These are phyloP conservation scores for Candida silvicultrix DNA, from an alignment of 805 yeast species.

Conservation along the genomic window DNA sequence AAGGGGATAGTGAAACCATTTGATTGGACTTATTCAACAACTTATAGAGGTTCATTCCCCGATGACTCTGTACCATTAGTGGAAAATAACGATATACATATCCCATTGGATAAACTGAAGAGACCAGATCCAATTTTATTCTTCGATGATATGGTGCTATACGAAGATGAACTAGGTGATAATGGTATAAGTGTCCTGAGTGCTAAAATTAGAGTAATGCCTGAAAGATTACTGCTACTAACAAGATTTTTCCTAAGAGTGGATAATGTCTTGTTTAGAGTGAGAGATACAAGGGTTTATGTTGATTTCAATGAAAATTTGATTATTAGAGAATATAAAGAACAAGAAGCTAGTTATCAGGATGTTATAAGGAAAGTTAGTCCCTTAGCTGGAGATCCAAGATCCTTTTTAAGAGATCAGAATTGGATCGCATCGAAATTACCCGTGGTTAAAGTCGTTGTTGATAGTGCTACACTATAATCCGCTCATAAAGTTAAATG, in stretches of 20 bases:
- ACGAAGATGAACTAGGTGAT: constrained; percentile 95
- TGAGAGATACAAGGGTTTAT: constrained; percentile 79
- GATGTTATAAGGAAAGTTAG: constrained; percentile 36
- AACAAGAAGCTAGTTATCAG: constrained; percentile 52
- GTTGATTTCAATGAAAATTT: constrained; percentile 63
- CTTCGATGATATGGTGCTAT: constrained; percentile 82
- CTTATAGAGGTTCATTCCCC: constrained; percentile 57
- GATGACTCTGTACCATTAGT: constrained; percentile 8
- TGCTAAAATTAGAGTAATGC: constrained; percentile 86
- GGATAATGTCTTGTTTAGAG: constrained; percentile 80
- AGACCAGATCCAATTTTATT: constrained; percentile 81
- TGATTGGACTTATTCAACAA: constrained; percentile 94
- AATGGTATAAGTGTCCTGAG: constrained; percentile 81
- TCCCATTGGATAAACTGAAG: constrained; percentile 68
- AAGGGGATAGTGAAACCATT: constrained; percentile 69
- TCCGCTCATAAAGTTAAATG: too few relatives aligned
- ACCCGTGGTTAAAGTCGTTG: constrained; percentile 32
- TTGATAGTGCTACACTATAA: constrained; percentile 7
- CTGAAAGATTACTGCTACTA: constrained; percentile 63
- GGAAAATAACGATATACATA: constrained; percentile 28
- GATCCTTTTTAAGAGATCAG: constrained; percentile 67
- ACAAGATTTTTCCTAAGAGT: constrained; percentile 80
- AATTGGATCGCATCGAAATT: constrained; percentile 75
- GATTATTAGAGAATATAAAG: constrained; percentile 73
- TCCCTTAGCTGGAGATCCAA: constrained; percentile 56